Conservation (phyloP, 2,329 filamentous ascomycete genomes). For the Paecilomyces variotii region DNA sequence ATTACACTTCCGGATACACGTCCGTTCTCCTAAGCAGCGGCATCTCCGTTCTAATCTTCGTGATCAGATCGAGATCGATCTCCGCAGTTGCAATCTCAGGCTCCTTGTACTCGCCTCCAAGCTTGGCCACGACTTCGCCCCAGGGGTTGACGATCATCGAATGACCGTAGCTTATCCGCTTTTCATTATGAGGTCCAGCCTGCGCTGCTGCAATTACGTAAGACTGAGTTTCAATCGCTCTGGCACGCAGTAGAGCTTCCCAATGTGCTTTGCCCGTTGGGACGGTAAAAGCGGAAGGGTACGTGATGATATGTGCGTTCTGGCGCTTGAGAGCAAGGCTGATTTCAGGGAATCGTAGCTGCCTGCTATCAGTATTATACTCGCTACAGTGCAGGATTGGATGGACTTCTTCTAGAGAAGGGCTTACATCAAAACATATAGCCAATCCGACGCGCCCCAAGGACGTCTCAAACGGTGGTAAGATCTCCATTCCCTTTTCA, state of each 20-base stretch:
- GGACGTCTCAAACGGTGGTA: slow-evolving; percentile 62
- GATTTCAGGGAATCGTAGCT: slow-evolving; percentile 72
- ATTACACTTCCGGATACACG: slow-evolving; percentile 39
- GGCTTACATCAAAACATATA: slow-evolving; percentile 74
- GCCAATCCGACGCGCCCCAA: slow-evolving; percentile 69
- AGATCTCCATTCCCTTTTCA: slow-evolving; percentile 57
- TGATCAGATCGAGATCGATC: slow-evolving; percentile 45
- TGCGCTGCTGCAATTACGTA: slow-evolving; percentile 86
- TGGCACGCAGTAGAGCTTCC: slow-evolving; percentile 66
- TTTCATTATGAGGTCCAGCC: slow-evolving; percentile 65
- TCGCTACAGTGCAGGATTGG: neutral
- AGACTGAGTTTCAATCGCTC: slow-evolving; percentile 82
- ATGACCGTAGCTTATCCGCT: slow-evolving; percentile 74
- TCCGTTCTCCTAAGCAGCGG: slow-evolving; percentile 50
- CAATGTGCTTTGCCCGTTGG: slow-evolving; percentile 81
- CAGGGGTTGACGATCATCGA: slow-evolving; percentile 81
- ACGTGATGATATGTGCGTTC: slow-evolving; percentile 69
- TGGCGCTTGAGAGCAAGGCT: slow-evolving; percentile 58
- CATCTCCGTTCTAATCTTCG: slow-evolving; percentile 49
- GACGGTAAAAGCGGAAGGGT: slow-evolving; percentile 85
- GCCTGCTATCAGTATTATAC: neutral
- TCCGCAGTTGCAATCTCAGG: slow-evolving; percentile 44
- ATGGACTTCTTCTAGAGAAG: neutral
- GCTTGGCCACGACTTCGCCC: slow-evolving; percentile 64
- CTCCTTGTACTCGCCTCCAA: slow-evolving; percentile 41